Base-by-base conservation (phyloP, 2,329 filamentous ascomycete species). In the Pestalotiopsis sp. region DNA sequence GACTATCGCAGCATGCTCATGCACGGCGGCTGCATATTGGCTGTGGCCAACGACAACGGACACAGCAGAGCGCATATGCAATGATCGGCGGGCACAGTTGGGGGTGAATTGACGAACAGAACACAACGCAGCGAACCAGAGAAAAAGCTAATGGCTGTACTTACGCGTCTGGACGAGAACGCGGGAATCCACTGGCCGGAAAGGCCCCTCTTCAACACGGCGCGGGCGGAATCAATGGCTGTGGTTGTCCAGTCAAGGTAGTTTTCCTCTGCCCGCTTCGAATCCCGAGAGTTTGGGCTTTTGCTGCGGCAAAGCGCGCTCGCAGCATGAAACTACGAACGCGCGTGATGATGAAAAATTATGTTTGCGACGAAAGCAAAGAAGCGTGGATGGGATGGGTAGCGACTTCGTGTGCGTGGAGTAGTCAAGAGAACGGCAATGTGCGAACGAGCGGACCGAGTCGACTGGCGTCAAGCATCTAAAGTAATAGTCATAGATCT, bases 21-120 rank as follows among this genome's bases (percentile, higher is more conserved):
- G 73, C 73, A 73, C 72, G 73, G 70, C 73, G 71, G 71, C 73
- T 73, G 73, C 70, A 75, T 30, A 30, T 30, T 35, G 73, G 71
- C 26, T 30, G 70, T 76, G 75, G 74, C 75, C 74, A 77, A 74
- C 75, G 70, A 73, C 72, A 70, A 74, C 68, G 69, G 73, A 75
- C 75, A 78, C 75, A 75, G 77, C 76, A 78, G 73, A 14, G 74
- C 74, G 77, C 77, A 78, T 78, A 77, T 78, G 76, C 77, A 78
- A 73, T 75, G 77, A 78, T 76, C 75, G 73, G 70, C 75, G 58
- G 55, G 26, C 24, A 48, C 72, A 72, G 72, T 72, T 71, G 71
- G 72, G 68, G 68, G 64, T 61, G 65, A 71, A 62, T 35, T 20
- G 20, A 44, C 68, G 67, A 65, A 69, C 59, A 64, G 67, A 65